These are phyloP conservation scores for Pichia sp. DNA, from an alignment of 1,139 yeast genomes.

Conservation along the genomic window DNA sequence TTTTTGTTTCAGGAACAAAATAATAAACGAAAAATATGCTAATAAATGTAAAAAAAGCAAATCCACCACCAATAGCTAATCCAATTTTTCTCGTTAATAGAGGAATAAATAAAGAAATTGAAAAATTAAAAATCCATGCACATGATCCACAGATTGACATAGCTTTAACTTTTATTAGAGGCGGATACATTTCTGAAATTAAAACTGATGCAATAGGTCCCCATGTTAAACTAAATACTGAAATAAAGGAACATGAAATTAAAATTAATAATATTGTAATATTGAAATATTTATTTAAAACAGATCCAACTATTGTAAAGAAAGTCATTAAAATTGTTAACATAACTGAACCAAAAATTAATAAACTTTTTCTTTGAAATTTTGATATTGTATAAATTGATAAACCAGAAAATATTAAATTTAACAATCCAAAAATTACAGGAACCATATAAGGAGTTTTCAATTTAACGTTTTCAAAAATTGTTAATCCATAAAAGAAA, in stretches of 20 bases:
- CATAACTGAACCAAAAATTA: slow-evolving; percentile 38
- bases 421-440: slow-evolving; percentile 47
- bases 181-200: slow-evolving; percentile 30
- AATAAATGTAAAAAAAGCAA: slow-evolving; percentile 38
- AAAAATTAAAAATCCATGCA: slow-evolving; percentile 52
- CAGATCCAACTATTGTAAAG: slow-evolving; percentile 34
- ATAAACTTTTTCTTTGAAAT: slow-evolving; percentile 37
- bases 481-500: slow-evolving; percentile 44
- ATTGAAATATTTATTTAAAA: background rate
- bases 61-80: slow-evolving; percentile 46
- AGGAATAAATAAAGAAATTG: slow-evolving; percentile 50
- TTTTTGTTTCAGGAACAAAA: slow-evolving; percentile 41
- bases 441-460: slow-evolving; percentile 32
- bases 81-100: slow-evolving; percentile 37
- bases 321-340: slow-evolving; percentile 31
- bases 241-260: slow-evolving; percentile 30
- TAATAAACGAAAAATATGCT: slow-evolving; percentile 38
- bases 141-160: slow-evolving; percentile 30
- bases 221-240: slow-evolving; percentile 29
- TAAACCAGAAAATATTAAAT: slow-evolving; percentile 43
- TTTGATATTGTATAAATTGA: slow-evolving; percentile 40
- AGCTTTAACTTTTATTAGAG: slow-evolving; percentile 32
- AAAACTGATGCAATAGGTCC: slow-evolving; percentile 30
- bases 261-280: slow-evolving; percentile 41
- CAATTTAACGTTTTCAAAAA: slow-evolving; percentile 42